phyloP scores from a whole-genome alignment of 768 basidiomycete species.

The Phylloporus sp. region DNA sequence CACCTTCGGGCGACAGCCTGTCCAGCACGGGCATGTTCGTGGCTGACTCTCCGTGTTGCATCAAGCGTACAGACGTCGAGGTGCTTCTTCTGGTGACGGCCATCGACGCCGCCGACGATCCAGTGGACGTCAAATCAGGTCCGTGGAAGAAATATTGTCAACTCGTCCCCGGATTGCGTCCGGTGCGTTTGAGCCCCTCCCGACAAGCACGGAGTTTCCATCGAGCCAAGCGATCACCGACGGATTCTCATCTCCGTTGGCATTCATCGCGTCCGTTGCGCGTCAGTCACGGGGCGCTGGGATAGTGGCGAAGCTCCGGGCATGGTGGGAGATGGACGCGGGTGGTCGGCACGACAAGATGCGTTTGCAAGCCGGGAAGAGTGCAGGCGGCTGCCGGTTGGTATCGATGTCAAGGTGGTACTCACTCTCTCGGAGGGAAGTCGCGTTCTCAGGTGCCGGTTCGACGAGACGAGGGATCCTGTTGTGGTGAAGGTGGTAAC shows the following conservation, averaged over 20 bases:
- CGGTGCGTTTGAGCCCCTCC: constrained; percentile 11
- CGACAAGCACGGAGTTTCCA: constrained; percentile 16
- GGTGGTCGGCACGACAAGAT: no score
- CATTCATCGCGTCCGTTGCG: neutral
- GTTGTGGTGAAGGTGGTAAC: constrained; percentile 61
- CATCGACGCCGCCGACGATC: neutral
- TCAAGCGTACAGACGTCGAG: constrained; percentile 4
- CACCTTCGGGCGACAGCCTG: constrained; percentile 8
- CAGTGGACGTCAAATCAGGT: neutral
- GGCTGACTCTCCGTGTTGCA: constrained; percentile 17
- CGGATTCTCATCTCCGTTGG: neutral
- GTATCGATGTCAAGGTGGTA: constrained; percentile 63
- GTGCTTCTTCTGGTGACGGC: constrained; percentile 2
- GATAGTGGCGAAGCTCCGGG: constrained; percentile 20
- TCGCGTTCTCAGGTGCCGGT: constrained; percentile 70
- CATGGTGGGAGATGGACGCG: constrained; percentile 14
- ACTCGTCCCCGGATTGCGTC: neutral
- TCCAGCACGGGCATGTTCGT: constrained; percentile 22
- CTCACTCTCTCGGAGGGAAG: constrained; percentile 59
- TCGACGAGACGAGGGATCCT: constrained; percentile 61
- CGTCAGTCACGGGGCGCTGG: constrained; percentile 4
- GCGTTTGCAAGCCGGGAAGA: constrained; percentile 64
- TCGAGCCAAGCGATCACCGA: neutral
- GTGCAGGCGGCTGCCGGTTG: constrained; percentile 67
- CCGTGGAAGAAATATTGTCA: neutral